Percentiles rank a stretch among this genome's conserved stretches.
Evolutionary conservation across 2,329 filamentous ascomycete genomes (phyloP).

Genomic region (Monosporascus sp.): DNA sequence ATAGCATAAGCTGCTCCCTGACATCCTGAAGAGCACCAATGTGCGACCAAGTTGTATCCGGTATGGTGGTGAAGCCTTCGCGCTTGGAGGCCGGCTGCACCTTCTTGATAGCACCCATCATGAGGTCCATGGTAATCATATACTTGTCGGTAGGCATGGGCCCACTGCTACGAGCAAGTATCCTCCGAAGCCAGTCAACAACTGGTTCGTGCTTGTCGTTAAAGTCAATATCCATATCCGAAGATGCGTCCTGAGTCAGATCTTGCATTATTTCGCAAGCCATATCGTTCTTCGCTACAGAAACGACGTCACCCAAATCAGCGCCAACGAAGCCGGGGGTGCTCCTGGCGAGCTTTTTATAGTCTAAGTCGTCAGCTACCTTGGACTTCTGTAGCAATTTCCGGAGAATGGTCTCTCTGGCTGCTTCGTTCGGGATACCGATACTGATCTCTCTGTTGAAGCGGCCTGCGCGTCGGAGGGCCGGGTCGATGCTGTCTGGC

Average conservation of each 20-base stretch:
- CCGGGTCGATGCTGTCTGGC: slow-evolving; percentile 79
- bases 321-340: slow-evolving; percentile 93
- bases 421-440: slow-evolving; percentile 74
- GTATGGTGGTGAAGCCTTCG: slow-evolving; percentile 92
- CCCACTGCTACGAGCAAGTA: slow-evolving; percentile 14
- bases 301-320: slow-evolving; percentile 67
- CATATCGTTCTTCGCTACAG: slow-evolving; percentile 35
- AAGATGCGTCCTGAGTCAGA: slow-evolving; percentile 15
- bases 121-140: slow-evolving; percentile 51
- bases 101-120: slow-evolving; percentile 67
- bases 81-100: slow-evolving; percentile 79
- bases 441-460: slow-evolving; percentile 86
- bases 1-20: slow-evolving; percentile 73
- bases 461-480: slow-evolving; percentile 64
- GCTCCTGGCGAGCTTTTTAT: slow-evolving; percentile 67
- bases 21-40: slow-evolving; percentile 81
- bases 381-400: slow-evolving; percentile 63
- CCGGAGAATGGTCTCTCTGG: slow-evolving; percentile 71
- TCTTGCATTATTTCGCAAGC: slow-evolving; percentile 23
- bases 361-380: slow-evolving; percentile 67
- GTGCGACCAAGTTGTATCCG: slow-evolving; percentile 87
- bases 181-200: slow-evolving; percentile 6
- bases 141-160: slow-evolving; percentile 17
- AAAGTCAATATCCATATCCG: slow-evolving; percentile 18
- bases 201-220: slow-evolving; percentile 6